Evolutionary conservation across 2,329 filamentous ascomycete species (phyloP), one percentile per base, ranked within the genome.

Genomic region (Talaromyces sp.): DNA sequence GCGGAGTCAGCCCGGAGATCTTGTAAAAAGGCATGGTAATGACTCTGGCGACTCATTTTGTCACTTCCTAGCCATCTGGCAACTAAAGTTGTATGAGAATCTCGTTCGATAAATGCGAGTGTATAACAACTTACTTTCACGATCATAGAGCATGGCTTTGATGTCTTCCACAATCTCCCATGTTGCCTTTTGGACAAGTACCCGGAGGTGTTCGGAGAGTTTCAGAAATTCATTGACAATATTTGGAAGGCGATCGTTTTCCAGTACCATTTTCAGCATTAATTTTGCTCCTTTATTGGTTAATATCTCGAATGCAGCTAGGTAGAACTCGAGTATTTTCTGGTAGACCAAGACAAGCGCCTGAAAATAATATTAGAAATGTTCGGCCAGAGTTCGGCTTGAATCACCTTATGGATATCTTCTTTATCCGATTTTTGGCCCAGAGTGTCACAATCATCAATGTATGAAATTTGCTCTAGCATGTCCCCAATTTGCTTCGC

Each of bases 391-490:
- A 59, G 9, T 46, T 35, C 56, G 4, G 29, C 41, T 31, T 59
- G 35, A n/a, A 32, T 58, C 59, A 64, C 62, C 63, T 64, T 61
- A 27, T 65, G 55, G n/a, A 62, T 64, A 54, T 63, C 66, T 65
- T 67, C 43, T 55, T 54, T 62, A 43, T 61, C 48, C 48, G 57
- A 24, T 62, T 65, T 69, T 54, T 69, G 67, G 27, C 69, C 67
- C 31, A 70, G 66, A 11, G 66, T 70, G 60, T 71, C 68, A 57
- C 67, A 70, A 52, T 68, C 69, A 51, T 69, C 68, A 50, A 70
- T 69, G 63, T 70, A 70, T 43, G 68, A 66, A 35, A 70, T 64
- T 54, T 69, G 67, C 62, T 70, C 62, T 31, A 69, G 58, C 68
- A 70, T 70, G 46, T 65, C 64, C 35, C 58, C 66, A 46, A 70